phyloP scores from a whole-genome alignment of 2,329 filamentous ascomycete genomes.

The Chaetomium globosum region DNA sequence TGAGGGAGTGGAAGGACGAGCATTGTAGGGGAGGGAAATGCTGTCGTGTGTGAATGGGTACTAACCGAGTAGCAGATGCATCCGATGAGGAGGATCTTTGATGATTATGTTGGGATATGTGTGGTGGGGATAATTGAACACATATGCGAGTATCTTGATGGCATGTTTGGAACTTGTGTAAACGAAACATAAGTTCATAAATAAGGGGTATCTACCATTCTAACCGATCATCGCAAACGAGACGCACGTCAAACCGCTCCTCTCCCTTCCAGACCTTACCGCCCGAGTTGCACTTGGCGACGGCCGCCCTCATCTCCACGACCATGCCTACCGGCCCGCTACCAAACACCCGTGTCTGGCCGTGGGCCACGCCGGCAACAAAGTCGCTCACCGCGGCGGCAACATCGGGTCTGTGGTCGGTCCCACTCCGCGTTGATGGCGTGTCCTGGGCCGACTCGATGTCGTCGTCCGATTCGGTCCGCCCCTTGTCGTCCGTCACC shows the following conservation, averaged over 20 bases:
- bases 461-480: slow-evolving; percentile 31
- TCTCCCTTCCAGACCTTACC: slow-evolving; percentile 60
- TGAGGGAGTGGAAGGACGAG: slow-evolving; percentile 57
- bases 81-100: slow-evolving; percentile 22
- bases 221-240: slow-evolving; percentile 64
- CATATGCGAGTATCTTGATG: too few species aligned
- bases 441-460: slow-evolving; percentile 30
- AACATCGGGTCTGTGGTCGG: slow-evolving; percentile 49
- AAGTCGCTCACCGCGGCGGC: slow-evolving; percentile 52
- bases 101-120: slow-evolving; percentile 1
- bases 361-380: slow-evolving; percentile 49
- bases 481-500: slow-evolving; percentile 31
- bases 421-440: slow-evolving; percentile 20
- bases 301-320: slow-evolving; percentile 56
- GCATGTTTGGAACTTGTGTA: neutral
- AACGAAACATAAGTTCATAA: slow-evolving; percentile 13
- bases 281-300: slow-evolving; percentile 57
- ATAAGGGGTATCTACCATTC: slow-evolving; percentile 42
- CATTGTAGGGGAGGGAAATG: slow-evolving; percentile 20
- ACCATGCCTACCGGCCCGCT: slow-evolving; percentile 65
- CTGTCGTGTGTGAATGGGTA: slow-evolving; percentile 7
- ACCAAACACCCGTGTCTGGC: slow-evolving; percentile 59
- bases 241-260: slow-evolving; percentile 56
- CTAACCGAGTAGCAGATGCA: slow-evolving; percentile 29
- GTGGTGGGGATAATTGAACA: neutral